Conservation (phyloP, 768 basidiomycete species). For the Auricularia sp. region DNA sequence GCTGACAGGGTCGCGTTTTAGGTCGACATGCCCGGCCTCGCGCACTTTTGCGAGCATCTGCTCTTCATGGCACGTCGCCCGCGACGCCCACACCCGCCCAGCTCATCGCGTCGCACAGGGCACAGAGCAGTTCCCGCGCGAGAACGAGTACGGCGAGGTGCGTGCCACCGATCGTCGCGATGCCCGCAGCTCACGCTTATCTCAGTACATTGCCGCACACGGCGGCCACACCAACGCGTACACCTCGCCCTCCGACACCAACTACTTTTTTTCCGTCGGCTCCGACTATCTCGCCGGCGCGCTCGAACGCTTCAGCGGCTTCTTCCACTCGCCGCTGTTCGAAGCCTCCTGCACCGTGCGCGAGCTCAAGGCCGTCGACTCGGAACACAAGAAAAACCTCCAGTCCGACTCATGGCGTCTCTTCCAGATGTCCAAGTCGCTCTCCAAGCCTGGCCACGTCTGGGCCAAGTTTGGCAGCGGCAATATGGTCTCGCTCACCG, state of each 20-base stretch:
- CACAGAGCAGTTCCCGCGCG: conserved; percentile 72
- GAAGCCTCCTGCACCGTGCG: conserved; percentile 72
- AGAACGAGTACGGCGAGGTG: conserved; percentile 91
- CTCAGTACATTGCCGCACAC: conserved; percentile 32
- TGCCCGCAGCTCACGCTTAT: conserved; percentile 1
- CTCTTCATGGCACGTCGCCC: conserved; percentile 72
- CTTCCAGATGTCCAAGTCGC: conserved; percentile 85
- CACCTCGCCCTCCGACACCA: conserved; percentile 86
- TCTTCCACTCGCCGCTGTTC: conserved; percentile 93
- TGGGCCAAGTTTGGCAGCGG: conserved; percentile 93
- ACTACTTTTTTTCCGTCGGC: conserved; percentile 70
- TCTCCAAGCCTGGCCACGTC: conserved; percentile 66
- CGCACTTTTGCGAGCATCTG: conserved; percentile 93
- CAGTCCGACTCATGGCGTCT: conserved; percentile 88
- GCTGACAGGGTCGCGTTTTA: conserved; percentile 15
- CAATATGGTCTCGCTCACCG: conserved; percentile 60
- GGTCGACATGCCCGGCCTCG: conserved; percentile 86
- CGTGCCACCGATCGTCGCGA: conserved; percentile 6
- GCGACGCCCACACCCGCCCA: not conserved
- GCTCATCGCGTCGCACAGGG: conserved; percentile 36
- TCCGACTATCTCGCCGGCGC: conserved; percentile 55
- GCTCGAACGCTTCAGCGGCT: conserved; percentile 67
- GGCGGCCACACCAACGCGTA: conserved; percentile 81
- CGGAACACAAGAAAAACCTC: conserved; percentile 93
- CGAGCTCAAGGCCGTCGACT: conserved; percentile 92